Conservation (phyloP, 768 basidiomycete species). For the Trametes gibbosa region DNA sequence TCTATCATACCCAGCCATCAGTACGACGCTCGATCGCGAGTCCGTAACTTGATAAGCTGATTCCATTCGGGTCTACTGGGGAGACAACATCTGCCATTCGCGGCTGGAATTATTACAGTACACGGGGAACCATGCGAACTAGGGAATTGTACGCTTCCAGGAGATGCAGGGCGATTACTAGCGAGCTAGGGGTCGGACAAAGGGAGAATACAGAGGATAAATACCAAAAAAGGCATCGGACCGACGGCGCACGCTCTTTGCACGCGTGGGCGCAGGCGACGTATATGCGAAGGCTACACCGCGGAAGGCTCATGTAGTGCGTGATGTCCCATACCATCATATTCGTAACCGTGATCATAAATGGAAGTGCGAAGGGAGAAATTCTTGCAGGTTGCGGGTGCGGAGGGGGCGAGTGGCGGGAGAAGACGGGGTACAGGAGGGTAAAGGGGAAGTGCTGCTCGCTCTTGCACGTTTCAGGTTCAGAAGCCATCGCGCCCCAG, state of each 20-base stretch:
- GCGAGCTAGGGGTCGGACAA: neutral
- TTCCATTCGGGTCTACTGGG: neutral
- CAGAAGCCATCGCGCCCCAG: slow-evolving; percentile 11
- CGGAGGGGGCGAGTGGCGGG: neutral
- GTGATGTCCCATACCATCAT: slow-evolving; percentile 7
- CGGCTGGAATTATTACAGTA: slow-evolving; percentile 17
- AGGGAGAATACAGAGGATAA: slow-evolving; percentile 17
- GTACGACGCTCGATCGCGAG: too few relatives aligned
- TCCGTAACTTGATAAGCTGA: neutral
- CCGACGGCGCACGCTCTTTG: neutral
- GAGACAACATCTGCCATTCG: slow-evolving; percentile 15
- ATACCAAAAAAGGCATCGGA: slow-evolving; percentile 7
- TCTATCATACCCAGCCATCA: too few relatives aligned
- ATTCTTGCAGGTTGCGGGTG: neutral
- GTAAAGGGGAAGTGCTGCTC: neutral
- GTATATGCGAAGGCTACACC: neutral
- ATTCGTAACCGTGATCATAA: slow-evolving; percentile 9
- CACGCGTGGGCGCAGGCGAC: neutral
- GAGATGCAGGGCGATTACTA: neutral
- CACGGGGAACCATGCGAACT: slow-evolving; percentile 10
- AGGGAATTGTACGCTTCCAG: slow-evolving; percentile 15
- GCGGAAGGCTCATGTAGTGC: slow-evolving; percentile 1
- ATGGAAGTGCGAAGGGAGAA: neutral
- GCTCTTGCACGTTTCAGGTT: slow-evolving; percentile 4
- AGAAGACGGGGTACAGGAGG: neutral